Conservation (phyloP, 2,329 filamentous ascomycete species). For the Colletotrichum costaricense region DNA sequence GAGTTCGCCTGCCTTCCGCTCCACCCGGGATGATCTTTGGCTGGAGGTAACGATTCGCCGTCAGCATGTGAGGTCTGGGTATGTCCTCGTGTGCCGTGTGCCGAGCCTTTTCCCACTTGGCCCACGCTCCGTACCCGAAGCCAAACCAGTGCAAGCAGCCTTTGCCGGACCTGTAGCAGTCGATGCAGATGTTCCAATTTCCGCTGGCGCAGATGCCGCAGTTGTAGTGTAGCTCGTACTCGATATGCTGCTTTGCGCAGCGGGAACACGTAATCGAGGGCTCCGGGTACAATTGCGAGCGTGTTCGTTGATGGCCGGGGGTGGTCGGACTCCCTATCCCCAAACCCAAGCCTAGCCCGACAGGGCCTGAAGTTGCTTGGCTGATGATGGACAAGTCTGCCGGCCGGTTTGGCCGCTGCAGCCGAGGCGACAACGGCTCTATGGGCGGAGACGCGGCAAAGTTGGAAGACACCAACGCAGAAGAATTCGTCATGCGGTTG, state of each 20-base stretch:
- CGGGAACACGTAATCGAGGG: conserved; percentile 79
- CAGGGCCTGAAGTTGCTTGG: conserved; percentile 44
- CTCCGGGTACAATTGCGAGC: conserved; percentile 70
- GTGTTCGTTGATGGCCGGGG: conserved; percentile 51
- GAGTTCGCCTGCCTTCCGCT: conserved; percentile 65
- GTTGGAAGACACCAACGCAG: conserved; percentile 30
- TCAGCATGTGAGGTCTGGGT: conserved; percentile 68
- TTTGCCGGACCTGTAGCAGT: conserved; percentile 80
- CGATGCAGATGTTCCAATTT: conserved; percentile 81
- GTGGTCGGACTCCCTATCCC: conserved; percentile 47
- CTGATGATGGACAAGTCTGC: conserved; percentile 53
- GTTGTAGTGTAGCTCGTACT: conserved; percentile 88
- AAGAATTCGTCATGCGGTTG: conserved; percentile 42
- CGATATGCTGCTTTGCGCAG: conserved; percentile 78
- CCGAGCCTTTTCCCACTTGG: conserved; percentile 70
- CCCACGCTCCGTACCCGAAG: conserved; percentile 80
- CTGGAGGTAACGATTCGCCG: conserved; percentile 65
- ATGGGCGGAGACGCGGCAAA: conserved; percentile 35
- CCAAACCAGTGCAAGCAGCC: conserved; percentile 92
- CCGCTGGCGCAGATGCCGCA: conserved; percentile 78
- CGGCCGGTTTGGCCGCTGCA: conserved; percentile 47
- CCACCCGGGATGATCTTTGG: conserved; percentile 62
- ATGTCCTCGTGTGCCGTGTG: conserved; percentile 51
- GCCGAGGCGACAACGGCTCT: conserved; percentile 26
- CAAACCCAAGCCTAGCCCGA: conserved; percentile 43